phyloP scores from a whole-genome alignment of 23 red algal genomes.

The Gracilaria caudata region DNA sequence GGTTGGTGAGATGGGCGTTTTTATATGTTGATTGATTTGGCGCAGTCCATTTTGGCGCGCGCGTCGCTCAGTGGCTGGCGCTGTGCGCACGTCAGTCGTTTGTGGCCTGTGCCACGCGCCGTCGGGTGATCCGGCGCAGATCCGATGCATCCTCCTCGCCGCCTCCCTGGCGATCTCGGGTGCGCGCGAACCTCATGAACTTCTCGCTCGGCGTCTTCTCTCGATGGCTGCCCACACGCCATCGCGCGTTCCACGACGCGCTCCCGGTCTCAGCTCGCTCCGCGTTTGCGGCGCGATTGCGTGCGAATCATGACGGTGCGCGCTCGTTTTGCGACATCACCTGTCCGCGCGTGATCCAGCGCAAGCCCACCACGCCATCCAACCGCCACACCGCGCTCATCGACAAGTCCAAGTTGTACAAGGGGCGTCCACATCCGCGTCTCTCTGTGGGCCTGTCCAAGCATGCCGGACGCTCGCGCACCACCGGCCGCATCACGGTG shows the following conservation, averaged over 20 bases:
- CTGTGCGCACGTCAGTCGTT: not conserved
- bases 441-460: slow-evolving; percentile 65
- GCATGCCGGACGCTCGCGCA: slow-evolving; percentile 73
- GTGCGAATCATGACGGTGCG: not conserved
- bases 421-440: slow-evolving; percentile 74
- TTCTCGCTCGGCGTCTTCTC: too few species aligned
- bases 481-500: slow-evolving; percentile 75
- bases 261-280: not conserved
- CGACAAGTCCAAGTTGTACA: slow-evolving; percentile 84
- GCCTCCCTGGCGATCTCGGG: too few species aligned
- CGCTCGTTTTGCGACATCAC: slow-evolving; percentile 64
- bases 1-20: too few species aligned
- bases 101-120: too few species aligned
- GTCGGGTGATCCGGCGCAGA: not conserved
- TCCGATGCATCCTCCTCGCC: too few species aligned
- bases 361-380: slow-evolving; percentile 89
- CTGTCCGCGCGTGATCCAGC: slow-evolving; percentile 79
- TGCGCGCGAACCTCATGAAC: too few species aligned
- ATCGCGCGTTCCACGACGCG: not conserved
- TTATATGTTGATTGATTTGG: slow-evolving; percentile 10
- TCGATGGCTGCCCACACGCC: too few species aligned
- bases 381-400: slow-evolving; percentile 86
- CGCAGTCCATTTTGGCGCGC: not conserved
- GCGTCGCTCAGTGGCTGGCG: not conserved
- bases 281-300: too few species aligned